Evolutionary conservation across 2,329 filamentous ascomycete species (phyloP).

Genomic region (Fusarium sp.): DNA sequence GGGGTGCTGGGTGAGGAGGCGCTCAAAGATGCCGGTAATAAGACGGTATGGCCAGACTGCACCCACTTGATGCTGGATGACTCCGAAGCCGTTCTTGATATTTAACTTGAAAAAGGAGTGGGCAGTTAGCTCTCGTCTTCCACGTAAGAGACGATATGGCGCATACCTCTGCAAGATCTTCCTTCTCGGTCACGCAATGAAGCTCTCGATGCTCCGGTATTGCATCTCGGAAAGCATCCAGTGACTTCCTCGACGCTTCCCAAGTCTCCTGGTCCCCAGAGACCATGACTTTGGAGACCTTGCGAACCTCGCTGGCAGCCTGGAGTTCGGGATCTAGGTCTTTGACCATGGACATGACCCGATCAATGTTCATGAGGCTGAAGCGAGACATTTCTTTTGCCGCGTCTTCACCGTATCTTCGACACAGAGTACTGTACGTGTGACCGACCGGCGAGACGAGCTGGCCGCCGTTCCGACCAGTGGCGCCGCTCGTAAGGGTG

Average conservation of each 20-base stretch:
- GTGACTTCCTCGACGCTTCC: slow-evolving; percentile 13
- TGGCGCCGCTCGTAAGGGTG: slow-evolving; percentile 44
- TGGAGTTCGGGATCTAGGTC: slow-evolving; percentile 21
- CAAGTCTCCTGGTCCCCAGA: slow-evolving; percentile 30
- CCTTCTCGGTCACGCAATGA: slow-evolving; percentile 21
- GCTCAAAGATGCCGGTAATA: neutral
- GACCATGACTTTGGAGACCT: slow-evolving; percentile 29
- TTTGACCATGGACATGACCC: slow-evolving; percentile 21
- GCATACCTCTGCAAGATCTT: slow-evolving; percentile 10
- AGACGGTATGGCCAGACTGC: neutral
- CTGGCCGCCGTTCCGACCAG: slow-evolving; percentile 45
- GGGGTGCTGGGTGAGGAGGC: neutral
- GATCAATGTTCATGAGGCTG: slow-evolving; percentile 50
- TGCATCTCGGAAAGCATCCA: slow-evolving; percentile 14
- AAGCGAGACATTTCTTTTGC: slow-evolving; percentile 54
- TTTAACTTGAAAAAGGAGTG: neutral
- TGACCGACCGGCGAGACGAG: slow-evolving; percentile 28
- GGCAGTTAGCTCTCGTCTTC: neutral
- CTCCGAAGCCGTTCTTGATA: neutral
- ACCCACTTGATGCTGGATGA: neutral
- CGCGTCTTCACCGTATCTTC: slow-evolving; percentile 43
- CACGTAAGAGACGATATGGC: neutral
- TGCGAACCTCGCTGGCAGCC: slow-evolving; percentile 25
- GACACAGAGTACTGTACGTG: slow-evolving; percentile 45
- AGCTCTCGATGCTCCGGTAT: slow-evolving; percentile 15